These are phyloP conservation scores for Eragrostis curvula DNA, from an alignment of 176 grass and related monocot genomes.

Conservation along the genomic window DNA sequence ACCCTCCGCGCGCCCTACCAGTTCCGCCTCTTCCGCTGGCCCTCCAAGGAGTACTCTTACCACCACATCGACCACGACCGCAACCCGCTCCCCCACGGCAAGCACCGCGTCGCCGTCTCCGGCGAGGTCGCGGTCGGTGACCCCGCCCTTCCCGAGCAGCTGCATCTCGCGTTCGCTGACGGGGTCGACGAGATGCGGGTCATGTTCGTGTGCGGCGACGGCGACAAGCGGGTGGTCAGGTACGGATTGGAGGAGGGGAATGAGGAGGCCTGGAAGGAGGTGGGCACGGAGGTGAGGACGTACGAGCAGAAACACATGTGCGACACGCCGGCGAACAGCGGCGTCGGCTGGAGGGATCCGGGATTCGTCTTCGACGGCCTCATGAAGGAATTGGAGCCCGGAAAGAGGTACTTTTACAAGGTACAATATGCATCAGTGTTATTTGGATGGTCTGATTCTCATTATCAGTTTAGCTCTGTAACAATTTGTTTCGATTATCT, in stretches of 20 bases:
- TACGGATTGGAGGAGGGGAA: constrained; percentile 50
- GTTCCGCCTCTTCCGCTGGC: constrained; percentile 94
- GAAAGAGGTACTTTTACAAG: constrained; percentile 89
- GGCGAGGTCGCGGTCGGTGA: constrained; percentile 53
- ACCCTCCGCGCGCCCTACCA: constrained; percentile 77
- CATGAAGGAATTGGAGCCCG: constrained; percentile 71
- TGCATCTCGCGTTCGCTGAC: constrained; percentile 90
- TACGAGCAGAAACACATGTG: constrained; percentile 97
- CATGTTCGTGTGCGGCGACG: constrained; percentile 79
- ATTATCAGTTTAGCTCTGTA: not conserved
- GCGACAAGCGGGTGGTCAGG: constrained; percentile 62
- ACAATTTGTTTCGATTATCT: not conserved
- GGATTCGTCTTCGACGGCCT: constrained; percentile 90
- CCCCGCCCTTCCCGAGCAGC: constrained; percentile 53
- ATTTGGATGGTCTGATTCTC: not conserved
- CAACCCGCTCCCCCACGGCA: constrained; percentile 74
- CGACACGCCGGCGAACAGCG: constrained; percentile 68
- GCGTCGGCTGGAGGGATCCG: constrained; percentile 88
- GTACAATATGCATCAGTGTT: constrained; percentile 39
- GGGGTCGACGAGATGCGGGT: constrained; percentile 82
- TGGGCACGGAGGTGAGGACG: constrained; percentile 63
- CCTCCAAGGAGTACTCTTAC: constrained; percentile 64
- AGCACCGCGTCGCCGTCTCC: constrained; percentile 68
- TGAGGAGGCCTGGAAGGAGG: constrained; percentile 48
- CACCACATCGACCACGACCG: constrained; percentile 72